Conservation (phyloP, 805 yeast species). For the Komagataella ulmi region DNA sequence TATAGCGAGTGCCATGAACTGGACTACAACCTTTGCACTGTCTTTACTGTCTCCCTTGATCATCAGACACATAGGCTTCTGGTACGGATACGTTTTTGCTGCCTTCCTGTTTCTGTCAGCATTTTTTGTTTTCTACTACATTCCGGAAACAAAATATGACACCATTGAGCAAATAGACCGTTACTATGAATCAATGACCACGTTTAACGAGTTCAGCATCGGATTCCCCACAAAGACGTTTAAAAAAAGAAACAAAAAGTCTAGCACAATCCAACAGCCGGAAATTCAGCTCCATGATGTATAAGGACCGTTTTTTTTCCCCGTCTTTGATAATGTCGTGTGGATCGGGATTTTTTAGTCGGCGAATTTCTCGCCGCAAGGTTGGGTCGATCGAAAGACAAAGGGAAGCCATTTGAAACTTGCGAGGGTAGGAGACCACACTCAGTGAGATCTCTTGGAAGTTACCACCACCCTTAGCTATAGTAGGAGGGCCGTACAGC, state of each 20-base stretch:
- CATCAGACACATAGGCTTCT: conserved; percentile 45
- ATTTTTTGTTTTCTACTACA: conserved; percentile 12
- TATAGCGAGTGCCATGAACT: conserved; percentile 48
- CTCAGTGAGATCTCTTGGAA: not conserved
- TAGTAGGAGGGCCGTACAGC: too few relatives aligned
- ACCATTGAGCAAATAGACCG: conserved; percentile 12
- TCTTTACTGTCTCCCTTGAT: conserved; percentile 61
- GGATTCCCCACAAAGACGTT: not conserved
- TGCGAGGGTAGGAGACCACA: not conserved
- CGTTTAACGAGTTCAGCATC: not conserved
- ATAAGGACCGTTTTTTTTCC: not conserved
- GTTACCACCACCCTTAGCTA: too few relatives aligned
- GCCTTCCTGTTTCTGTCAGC: conserved; percentile 9
- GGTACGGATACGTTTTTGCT: conserved; percentile 48
- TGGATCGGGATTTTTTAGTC: not conserved
- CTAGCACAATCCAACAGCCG: not conserved
- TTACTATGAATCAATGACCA: not conserved
- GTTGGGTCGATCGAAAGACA: not conserved
- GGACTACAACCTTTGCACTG: conserved; percentile 52
- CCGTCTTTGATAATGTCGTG: not conserved
- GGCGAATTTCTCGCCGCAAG: not conserved
- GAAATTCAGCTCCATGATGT: not conserved
- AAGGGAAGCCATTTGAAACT: not conserved
- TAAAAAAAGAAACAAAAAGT: not conserved
- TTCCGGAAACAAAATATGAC: conserved; percentile 19